Percentiles rank a stretch among this genome's conserved stretches.
These are phyloP conservation scores for Graphilbum fragrans DNA, from an alignment of 2,329 filamentous ascomycete genomes.

Conservation along the genomic window DNA sequence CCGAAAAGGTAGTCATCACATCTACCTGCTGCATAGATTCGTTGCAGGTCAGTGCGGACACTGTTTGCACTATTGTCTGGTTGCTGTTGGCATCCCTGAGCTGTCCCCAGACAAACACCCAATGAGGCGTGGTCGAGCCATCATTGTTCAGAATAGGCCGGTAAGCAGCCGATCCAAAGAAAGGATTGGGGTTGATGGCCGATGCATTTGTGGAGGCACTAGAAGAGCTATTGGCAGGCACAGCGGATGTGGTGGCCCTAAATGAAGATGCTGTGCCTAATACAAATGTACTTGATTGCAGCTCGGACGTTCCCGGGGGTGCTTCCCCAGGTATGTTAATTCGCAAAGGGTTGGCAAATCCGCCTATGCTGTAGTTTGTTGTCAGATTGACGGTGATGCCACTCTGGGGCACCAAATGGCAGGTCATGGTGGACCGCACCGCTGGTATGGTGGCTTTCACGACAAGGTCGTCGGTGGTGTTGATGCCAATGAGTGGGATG, in stretches of 20 bases:
- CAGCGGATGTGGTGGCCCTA: background rate
- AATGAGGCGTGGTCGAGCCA: slow-evolving; percentile 10
- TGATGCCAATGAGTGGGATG: slow-evolving; percentile 5
- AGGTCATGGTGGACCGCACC: slow-evolving; percentile 19
- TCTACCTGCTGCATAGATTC: slow-evolving; percentile 16
- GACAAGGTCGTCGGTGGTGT: slow-evolving; percentile 8
- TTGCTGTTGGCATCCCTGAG: slow-evolving; percentile 13
- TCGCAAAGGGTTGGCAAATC: slow-evolving; percentile 10
- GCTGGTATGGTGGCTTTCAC: slow-evolving; percentile 17
- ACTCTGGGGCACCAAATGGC: slow-evolving; percentile 11
- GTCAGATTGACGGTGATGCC: slow-evolving; percentile 15
- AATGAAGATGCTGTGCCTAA: slow-evolving; percentile 7
- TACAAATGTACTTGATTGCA: slow-evolving; percentile 11
- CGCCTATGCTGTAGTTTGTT: slow-evolving; percentile 7
- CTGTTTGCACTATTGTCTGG: slow-evolving; percentile 15
- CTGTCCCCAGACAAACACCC: slow-evolving; percentile 23
- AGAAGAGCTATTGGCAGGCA: background rate
- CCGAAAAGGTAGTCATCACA: slow-evolving; percentile 10
- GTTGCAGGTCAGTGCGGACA: slow-evolving; percentile 25
- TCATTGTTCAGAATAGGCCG: slow-evolving; percentile 12
- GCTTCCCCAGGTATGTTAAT: slow-evolving; percentile 13
- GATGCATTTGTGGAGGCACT: background rate
- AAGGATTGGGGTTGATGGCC: slow-evolving; percentile 7
- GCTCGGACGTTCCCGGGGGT: slow-evolving; percentile 2
- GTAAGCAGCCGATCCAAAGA: slow-evolving; percentile 13